These are phyloP conservation scores for Sporothrix dimorphospora DNA, from an alignment of 2,329 filamentous ascomycete species.

Conservation along the genomic window DNA sequence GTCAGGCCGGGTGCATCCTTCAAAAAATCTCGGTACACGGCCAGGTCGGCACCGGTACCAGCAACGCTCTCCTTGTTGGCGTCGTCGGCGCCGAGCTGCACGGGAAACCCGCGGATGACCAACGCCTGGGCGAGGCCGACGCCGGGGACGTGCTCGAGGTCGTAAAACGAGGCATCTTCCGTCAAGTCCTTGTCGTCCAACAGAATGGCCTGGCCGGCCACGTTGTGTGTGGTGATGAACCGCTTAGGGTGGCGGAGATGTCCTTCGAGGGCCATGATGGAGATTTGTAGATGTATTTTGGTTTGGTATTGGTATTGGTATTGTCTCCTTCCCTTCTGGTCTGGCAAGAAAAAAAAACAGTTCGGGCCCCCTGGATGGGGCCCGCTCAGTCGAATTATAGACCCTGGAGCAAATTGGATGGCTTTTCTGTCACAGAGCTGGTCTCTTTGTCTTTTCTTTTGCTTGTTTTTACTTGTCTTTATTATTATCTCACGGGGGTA, in stretches of 20 bases:
- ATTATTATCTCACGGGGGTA: too few relatives aligned
- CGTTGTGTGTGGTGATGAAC: conserved; percentile 1
- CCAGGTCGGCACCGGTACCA: neutral
- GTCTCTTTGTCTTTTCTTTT: too few relatives aligned
- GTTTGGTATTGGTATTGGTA: too few relatives aligned
- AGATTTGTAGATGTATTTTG: too few relatives aligned
- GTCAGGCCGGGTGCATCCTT: neutral
- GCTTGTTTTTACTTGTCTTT: too few relatives aligned
- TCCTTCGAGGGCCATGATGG: neutral
- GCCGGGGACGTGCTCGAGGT: neutral
- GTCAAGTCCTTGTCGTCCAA: neutral
- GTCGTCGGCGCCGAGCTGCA: neutral
- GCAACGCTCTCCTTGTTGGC: neutral
- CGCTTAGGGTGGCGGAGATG: neutral
- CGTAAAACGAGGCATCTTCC: neutral
- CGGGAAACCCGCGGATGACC: neutral
- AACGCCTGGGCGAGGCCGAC: neutral
- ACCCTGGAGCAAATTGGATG: too few relatives aligned
- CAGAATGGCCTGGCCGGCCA: neutral
- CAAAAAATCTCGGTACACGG: neutral
- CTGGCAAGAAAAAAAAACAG: too few relatives aligned
- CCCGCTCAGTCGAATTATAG: too few relatives aligned
- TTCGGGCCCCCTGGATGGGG: too few relatives aligned
- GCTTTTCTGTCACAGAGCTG: too few relatives aligned
- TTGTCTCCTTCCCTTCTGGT: too few relatives aligned